These are phyloP conservation scores for Epichloe bromicola DNA, from an alignment of 2,329 filamentous ascomycete genomes.

Conservation along the genomic window DNA sequence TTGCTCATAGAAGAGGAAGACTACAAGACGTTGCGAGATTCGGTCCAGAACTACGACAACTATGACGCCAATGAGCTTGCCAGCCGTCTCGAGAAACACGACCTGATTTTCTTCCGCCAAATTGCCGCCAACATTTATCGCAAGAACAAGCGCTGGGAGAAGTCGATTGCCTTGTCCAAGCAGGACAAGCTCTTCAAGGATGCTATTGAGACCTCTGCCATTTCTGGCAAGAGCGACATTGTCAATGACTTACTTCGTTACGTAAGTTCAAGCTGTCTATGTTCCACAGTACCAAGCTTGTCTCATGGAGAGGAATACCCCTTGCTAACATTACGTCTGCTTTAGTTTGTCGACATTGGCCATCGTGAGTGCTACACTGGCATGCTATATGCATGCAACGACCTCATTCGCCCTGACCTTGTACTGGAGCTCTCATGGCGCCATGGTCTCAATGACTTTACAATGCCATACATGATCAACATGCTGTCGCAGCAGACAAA, in stretches of 20 bases:
- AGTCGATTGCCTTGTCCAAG: conserved; percentile 94
- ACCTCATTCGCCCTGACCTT: conserved; percentile 83
- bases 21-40: conserved; percentile 96
- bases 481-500: conserved; percentile 82
- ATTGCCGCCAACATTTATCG: conserved; percentile 97
- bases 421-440: conserved; percentile 97
- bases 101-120: conserved; percentile 97
- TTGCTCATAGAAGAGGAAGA: conserved; percentile 97
- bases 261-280: conserved; percentile 47
- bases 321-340: conserved; percentile 14
- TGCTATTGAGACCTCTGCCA: conserved; percentile 92
- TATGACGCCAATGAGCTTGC: conserved; percentile 93
- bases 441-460: conserved; percentile 86
- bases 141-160: conserved; percentile 99
- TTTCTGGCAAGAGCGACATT: conserved; percentile 79
- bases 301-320: too few relatives aligned
- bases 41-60: conserved; percentile 97
- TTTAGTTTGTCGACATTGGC: conserved; percentile 93
- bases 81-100: conserved; percentile 87
- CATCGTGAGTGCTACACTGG: conserved; percentile 99
- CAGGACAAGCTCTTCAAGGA: conserved; percentile 99
- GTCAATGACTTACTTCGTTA: conserved; percentile 94
- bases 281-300: neutral
- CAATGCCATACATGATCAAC: conserved; percentile 99
- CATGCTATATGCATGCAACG: conserved; percentile 98